Base-by-base conservation (phyloP, 768 basidiomycete genomes). In the Amyloporia xantha region DNA sequence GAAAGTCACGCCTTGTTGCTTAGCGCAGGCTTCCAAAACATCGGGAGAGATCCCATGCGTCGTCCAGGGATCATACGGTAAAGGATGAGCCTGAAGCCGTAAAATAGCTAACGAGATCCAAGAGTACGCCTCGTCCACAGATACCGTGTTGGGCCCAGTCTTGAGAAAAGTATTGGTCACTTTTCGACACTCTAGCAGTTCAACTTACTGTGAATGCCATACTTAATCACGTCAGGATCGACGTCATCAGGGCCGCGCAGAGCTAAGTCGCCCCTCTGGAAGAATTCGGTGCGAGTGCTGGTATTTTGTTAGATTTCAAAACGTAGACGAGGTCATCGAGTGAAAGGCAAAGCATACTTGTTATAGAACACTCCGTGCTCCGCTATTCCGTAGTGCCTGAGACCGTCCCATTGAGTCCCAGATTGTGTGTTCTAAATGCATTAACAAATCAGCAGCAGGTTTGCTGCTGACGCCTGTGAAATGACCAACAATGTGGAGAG, bases 81-180 rank as follows among this genome's bases (percentile, higher is more conserved):
- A 62, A 5, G 67, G 61, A 5, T 61, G 61, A n/a, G 3, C 59
- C 52, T 12, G 27, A 49, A 7, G 69, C 68, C 1, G 73, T 75
- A 49, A 75, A 74, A 62, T 75, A 76, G 10, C 69, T 62, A 47
- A 84, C 79, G 27, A 84, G 62, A 64, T 86, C 83, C 27, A 86
- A 72, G 19, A 85, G 64, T 41, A 86, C 79, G 17, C 82, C 84
- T 2, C 84, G 75, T 1, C 83, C 82, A 45, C 79, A 81, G 37
- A 84, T 83, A 1, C 84, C 82, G 56, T 84, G 84, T 17, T 72
- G 73, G 1, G 84, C 79, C 83, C 81, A 85, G 58, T 84, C 84
- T 84, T 39, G 17, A n/a, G 46, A 10, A 28, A 15, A 44, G 19
- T 9, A 21, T 15, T 25, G 11, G 27, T 7, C 12, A 43, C 37